Evolutionary conservation across 768 basidiomycete genomes (phyloP), one percentile per base, ranked within the genome.

Genomic region (Kwoniella botswanensis): DNA sequence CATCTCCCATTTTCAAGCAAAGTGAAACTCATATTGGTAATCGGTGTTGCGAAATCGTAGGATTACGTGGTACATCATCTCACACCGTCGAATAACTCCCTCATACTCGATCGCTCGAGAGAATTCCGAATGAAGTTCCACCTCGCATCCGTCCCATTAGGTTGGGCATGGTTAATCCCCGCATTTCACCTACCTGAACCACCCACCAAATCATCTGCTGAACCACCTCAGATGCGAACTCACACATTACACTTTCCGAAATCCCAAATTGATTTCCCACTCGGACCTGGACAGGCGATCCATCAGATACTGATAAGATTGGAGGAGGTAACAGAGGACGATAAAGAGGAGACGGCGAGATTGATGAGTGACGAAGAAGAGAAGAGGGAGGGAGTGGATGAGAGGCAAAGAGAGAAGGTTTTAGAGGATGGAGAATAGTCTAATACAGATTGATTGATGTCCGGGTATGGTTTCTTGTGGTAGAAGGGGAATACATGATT

Each of bases 91-190:
- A 24, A 26, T 22, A 5, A 26, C 2, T 63, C 71, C 1, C 44
- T 76, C 24, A 68, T 79, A 58, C 64, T 76, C 9, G 74, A 76
- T 55, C 41, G 67, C 15, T 56, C 61, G 4, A 63, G 72, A 35
- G 75, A 77, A 55, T 70, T 76, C 43, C 66, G 73, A 18, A 68
- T 76, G 66, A 76, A 74, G 67, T 71, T 74, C 50, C 77, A 82
- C 70, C 70, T 76, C 17, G 71, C 70, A 0, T 78, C 93, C 87
- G 86, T 93, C 0, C 89, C 90, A 75, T 88, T 94, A 81, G 90
- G 91, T 42, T 94, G 93, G 93, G 79, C 90, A 61, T 94, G 93
- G 93, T 87, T 94, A 78, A 88, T 94, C 70, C 93, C 93, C 0
- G 86, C 89, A 0, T 94, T 94, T 84, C 92, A 94, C 78, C 88